These are phyloP conservation scores for Venturia effusa DNA, from an alignment of 2,329 filamentous ascomycete species.

Conservation along the genomic window DNA sequence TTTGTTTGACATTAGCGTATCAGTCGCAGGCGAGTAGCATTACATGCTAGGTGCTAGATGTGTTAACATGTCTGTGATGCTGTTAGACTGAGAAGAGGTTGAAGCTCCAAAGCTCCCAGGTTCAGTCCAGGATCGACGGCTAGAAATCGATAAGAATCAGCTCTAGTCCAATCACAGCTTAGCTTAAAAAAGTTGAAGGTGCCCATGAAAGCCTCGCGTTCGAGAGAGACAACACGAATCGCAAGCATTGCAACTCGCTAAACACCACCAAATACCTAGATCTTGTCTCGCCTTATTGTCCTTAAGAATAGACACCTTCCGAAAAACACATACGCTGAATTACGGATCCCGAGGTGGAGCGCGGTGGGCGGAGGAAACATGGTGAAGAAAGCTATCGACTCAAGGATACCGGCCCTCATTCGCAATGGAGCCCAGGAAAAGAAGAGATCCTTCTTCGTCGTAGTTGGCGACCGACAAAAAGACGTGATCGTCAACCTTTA, in stretches of 20 bases:
- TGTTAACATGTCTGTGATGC: background rate
- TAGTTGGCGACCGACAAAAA: constrained; percentile 88
- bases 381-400: constrained; percentile 11
- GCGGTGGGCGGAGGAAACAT: constrained; percentile 4
- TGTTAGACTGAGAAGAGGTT: background rate
- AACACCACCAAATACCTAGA: background rate
- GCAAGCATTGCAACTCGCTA: background rate
- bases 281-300: background rate
- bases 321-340: too few relatives aligned
- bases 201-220: background rate
- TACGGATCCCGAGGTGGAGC: background rate
- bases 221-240: background rate
- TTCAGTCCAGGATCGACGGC: background rate
- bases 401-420: constrained; percentile 50
- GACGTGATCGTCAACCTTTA: constrained; percentile 94
- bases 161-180: background rate
- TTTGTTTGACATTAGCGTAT: too few relatives aligned
- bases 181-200: background rate
- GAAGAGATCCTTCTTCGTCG: constrained; percentile 95
- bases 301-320: background rate
- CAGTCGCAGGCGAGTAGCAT: background rate
- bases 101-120: background rate
- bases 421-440: constrained; percentile 88
- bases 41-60: background rate
- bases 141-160: background rate